phyloP scores from a whole-genome alignment of 495 filamentous ascomycete species.

The Parathielavia hyrcaniae region DNA sequence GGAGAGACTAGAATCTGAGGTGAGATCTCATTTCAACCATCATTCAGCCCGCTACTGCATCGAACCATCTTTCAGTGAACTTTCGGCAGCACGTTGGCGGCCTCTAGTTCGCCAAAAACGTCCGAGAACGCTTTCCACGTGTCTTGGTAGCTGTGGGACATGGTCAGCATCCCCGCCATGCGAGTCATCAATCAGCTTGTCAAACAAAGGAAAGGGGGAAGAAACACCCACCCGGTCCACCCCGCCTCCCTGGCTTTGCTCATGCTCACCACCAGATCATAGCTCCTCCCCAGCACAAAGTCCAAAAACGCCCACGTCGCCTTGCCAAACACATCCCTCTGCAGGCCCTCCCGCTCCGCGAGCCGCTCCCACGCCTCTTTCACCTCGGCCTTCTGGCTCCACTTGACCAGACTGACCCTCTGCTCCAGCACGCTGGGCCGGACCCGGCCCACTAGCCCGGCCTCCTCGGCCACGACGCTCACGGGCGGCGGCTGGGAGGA shows the following conservation, averaged over 20 bases:
- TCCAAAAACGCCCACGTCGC: slow-evolving; percentile 53
- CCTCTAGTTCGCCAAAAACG: slow-evolving; percentile 44
- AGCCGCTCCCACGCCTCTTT: slow-evolving; percentile 43
- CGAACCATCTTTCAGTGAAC: not conserved
- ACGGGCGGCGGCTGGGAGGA: slow-evolving; percentile 43
- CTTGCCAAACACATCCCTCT: slow-evolving; percentile 46
- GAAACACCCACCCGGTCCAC: slow-evolving; percentile 35
- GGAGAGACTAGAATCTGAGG: not conserved
- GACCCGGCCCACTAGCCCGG: slow-evolving; percentile 37
- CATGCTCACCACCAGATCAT: slow-evolving; percentile 48
- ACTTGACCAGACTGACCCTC: slow-evolving; percentile 47
- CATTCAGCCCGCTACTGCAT: not conserved
- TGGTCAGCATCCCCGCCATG: slow-evolving; percentile 2
- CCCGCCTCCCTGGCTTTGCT: slow-evolving; percentile 51
- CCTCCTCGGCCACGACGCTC: slow-evolving; percentile 32
- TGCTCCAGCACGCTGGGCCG: slow-evolving; percentile 34
- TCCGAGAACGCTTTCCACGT: slow-evolving; percentile 48
- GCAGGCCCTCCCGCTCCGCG: slow-evolving; percentile 42
- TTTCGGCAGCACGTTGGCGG: slow-evolving; percentile 33
- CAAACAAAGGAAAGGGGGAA: not conserved
- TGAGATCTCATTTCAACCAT: not conserved
- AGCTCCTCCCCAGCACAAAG: slow-evolving; percentile 48
- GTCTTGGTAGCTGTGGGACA: slow-evolving; percentile 37
- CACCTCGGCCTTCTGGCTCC: slow-evolving; percentile 47
- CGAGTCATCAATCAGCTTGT: not conserved